Percentiles rank a stretch among this genome's conserved stretches.
Evolutionary conservation across 2,329 filamentous ascomycete species (phyloP).

Genomic region (Hypoxylon rubiginosum): DNA sequence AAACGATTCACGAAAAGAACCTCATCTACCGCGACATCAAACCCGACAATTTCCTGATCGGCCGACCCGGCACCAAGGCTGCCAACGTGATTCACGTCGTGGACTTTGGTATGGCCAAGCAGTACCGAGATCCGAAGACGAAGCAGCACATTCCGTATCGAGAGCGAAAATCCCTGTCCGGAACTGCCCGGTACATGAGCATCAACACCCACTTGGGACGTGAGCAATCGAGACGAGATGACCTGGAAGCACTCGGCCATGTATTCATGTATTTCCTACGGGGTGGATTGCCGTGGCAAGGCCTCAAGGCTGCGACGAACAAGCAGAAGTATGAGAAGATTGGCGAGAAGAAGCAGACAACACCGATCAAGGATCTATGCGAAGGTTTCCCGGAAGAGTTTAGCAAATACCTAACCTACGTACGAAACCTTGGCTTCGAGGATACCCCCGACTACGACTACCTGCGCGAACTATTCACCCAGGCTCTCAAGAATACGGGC

Average conservation of each 20-base stretch:
- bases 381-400: slow-evolving; percentile 98
- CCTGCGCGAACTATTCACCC: slow-evolving; percentile 94
- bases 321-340: slow-evolving; percentile 99
- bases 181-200: slow-evolving; percentile 98
- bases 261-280: slow-evolving; percentile 82
- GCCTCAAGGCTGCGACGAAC: slow-evolving; percentile 79
- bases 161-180: slow-evolving; percentile 95
- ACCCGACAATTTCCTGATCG: slow-evolving; percentile 98
- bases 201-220: slow-evolving; percentile 98
- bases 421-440: slow-evolving; percentile 97
- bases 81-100: slow-evolving; percentile 98
- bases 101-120: slow-evolving; percentile 99
- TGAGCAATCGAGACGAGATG: slow-evolving; percentile 95
- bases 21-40: slow-evolving; percentile 99
- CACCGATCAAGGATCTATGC: slow-evolving; percentile 94
- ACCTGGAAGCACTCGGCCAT: slow-evolving; percentile 87
- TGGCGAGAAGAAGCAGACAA: slow-evolving; percentile 99
- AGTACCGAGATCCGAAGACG: slow-evolving; percentile 98
- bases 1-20: slow-evolving; percentile 97
- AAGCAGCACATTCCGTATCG: slow-evolving; percentile 99
- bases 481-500: slow-evolving; percentile 92
- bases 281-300: slow-evolving; percentile 80
- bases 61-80: slow-evolving; percentile 90
- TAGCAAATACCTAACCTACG: slow-evolving; percentile 96
- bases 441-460: slow-evolving; percentile 99